These are phyloP conservation scores for Pichia gijzeniarum DNA, from an alignment of 805 yeast species.

Conservation along the genomic window DNA sequence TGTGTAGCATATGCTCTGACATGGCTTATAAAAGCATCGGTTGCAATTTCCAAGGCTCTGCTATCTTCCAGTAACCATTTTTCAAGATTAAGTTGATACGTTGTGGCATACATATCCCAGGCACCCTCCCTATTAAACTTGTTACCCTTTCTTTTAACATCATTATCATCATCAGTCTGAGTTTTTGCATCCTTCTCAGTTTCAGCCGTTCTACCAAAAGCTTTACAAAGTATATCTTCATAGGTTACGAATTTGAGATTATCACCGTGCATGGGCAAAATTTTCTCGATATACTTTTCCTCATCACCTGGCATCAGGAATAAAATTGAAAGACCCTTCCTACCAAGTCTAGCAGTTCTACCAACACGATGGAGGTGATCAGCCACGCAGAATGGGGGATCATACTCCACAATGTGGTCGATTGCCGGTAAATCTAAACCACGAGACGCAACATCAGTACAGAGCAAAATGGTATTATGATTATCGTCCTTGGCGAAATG, in stretches of 20 bases:
- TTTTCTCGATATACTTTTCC: constrained; percentile 69
- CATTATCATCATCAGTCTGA: constrained; percentile 19
- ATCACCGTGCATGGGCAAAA: constrained; percentile 46
- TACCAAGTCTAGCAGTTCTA: constrained; percentile 97
- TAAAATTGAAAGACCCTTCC: constrained; percentile 66
- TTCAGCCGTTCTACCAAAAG: constrained; percentile 21
- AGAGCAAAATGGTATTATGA: constrained; percentile 58
- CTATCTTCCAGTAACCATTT: constrained; percentile 76
- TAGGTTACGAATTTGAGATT: constrained; percentile 46
- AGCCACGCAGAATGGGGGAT: constrained; percentile 90
- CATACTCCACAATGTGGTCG: constrained; percentile 82
- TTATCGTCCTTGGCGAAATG: constrained; percentile 45
- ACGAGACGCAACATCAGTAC: constrained; percentile 97
- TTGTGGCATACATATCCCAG: constrained; percentile 95
- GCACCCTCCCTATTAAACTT: constrained; percentile 27
- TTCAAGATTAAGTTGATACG: constrained; percentile 90
- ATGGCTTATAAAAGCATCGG: constrained; percentile 80
- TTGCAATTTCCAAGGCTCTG: constrained; percentile 56
- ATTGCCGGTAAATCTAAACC: constrained; percentile 90
- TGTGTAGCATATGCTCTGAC: constrained; percentile 96
- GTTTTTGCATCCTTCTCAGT: constrained; percentile 18
- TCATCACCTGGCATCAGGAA: constrained; percentile 86
- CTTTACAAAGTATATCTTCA: constrained; percentile 33
- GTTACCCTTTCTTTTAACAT: constrained; percentile 17
- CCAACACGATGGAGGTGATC: constrained; percentile 97